Evolutionary conservation across 345 rosid species (phyloP).

Genomic region (Dipteronia sinensis): DNA sequence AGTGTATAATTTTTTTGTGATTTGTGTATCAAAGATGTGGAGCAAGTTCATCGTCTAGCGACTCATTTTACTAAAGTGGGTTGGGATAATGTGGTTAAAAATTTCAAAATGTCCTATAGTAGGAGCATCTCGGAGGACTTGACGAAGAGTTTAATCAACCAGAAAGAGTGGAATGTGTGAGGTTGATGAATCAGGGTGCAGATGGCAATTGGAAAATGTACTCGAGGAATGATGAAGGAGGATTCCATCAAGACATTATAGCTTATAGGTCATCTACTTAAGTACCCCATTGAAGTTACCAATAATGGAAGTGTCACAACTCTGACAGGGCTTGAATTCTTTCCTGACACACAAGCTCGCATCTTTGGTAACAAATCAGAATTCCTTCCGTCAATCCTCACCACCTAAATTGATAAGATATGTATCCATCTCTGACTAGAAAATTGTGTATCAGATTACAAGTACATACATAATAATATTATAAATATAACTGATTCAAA

Average conservation of each 20-base stretch:
- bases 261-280: conserved; percentile 55
- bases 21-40: no score
- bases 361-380: conserved; percentile 55
- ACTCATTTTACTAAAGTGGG: no score
- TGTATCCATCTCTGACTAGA: neutral
- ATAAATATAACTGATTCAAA: neutral
- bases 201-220: conserved; percentile 48
- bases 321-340: conserved; percentile 43
- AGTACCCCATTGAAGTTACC: conserved; percentile 60
- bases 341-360: conserved; percentile 76
- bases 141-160: conserved; percentile 30
- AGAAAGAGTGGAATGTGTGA: conserved; percentile 42
- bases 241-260: conserved; percentile 34
- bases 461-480: neutral
- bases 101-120: conserved; percentile 73
- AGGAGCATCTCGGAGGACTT: conserved; percentile 47
- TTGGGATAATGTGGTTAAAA: no score
- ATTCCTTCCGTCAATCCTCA: conserved; percentile 59
- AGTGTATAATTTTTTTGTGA: no score
- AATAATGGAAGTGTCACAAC: conserved; percentile 39
- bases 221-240: conserved; percentile 11
- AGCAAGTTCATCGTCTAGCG: no score
- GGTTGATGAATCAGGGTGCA: conserved; percentile 39
- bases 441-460: neutral
- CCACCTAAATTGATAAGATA: conserved; percentile 37